Evolutionary conservation across 345 rosid species (phyloP), one percentile per base, ranked within the genome.

Genomic region (Melastoma malabathricum): DNA sequence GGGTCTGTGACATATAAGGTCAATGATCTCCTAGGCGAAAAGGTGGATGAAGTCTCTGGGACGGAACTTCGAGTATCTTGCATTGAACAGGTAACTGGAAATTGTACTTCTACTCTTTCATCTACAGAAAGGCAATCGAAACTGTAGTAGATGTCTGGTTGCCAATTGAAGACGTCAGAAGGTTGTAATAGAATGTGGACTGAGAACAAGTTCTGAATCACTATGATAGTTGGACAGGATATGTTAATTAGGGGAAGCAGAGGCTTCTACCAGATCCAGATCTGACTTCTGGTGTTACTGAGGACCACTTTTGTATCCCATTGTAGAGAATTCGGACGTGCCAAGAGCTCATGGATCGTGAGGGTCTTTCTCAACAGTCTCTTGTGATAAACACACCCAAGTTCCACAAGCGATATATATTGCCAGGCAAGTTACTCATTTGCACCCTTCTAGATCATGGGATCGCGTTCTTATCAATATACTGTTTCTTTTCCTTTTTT

Each of bases 1-100:
- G 98, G 98, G 18, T 86, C 98, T 13, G 83, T 83, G 59, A 86
- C 96, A 2, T 90, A 78, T 55, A 83, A 82, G 76, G 94, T 90
- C 44, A 82, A 75, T 54, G 86, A 90, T 66, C 73, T 90, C 44
- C 65, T 90, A 10, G 92, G 86, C 38, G 94, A 73, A 65, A 86
- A 90, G 61, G 94, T 86, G 23, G 94, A 86, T 27, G 83, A 90
- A 69, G 96, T 90, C 48, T 68, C 75, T 3, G 80, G 75, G 58
- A 78, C 92, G 1, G 86, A 90, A 55, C 69, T 81, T 29, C 82
- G 89, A 1, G 82, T 90, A 17, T 82, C 92, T 63, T 81, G 94
- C 68, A 80, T 90, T 23, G 82, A 81, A 61, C 94, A 90, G 92
- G 25, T 89, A 62, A 39, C 58, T 43, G 29, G 10, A 29, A 29